A percentile compares a stretch with the other conserved stretches of the same genome.
These are phyloP conservation scores for Aeminium ludgeri DNA, from an alignment of 495 filamentous ascomycete species.

Conservation along the genomic window DNA sequence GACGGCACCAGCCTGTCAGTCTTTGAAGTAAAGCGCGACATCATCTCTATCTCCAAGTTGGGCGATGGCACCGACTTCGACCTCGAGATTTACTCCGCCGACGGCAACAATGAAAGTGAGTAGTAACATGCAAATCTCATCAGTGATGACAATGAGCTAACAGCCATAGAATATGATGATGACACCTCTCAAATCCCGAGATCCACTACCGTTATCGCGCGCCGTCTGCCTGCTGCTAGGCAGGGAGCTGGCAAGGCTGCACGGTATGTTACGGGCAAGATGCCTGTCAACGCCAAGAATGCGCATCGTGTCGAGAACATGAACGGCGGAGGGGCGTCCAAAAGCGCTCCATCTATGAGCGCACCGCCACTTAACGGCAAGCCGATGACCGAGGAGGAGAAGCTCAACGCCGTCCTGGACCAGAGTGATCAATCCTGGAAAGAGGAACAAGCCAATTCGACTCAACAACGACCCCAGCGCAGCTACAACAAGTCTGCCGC, in stretches of 20 bases:
- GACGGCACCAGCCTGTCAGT: slow-evolving; percentile 97
- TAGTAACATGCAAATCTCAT: slow-evolving; percentile 10
- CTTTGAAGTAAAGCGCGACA: slow-evolving; percentile 95
- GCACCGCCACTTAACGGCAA: neutral
- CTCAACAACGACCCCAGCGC: slow-evolving; percentile 42
- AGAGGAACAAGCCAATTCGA: slow-evolving; percentile 16
- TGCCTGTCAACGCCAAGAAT: slow-evolving; percentile 78
- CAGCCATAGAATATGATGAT: slow-evolving; percentile 69
- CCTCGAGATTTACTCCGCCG: slow-evolving; percentile 77
- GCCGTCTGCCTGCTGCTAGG: slow-evolving; percentile 64
- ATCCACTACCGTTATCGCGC: slow-evolving; percentile 82
- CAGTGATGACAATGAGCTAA: slow-evolving; percentile 1
- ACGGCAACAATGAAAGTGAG: slow-evolving; percentile 70
- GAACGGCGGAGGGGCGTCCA: slow-evolving; percentile 27
- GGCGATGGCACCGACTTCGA: slow-evolving; percentile 97
- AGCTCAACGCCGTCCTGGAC: slow-evolving; percentile 5
- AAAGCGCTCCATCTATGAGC: slow-evolving; percentile 42
- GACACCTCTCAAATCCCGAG: slow-evolving; percentile 90
- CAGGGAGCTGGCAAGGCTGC: slow-evolving; percentile 74
- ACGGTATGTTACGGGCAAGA: slow-evolving; percentile 92
- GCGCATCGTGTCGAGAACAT: slow-evolving; percentile 54
- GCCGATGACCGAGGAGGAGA: slow-evolving; percentile 34
- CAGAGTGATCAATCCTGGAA: slow-evolving; percentile 9
- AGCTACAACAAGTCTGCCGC: slow-evolving; percentile 43
- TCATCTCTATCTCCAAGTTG: slow-evolving; percentile 79